Conservation (phyloP, 805 yeast genomes). For the Hanseniaspora lindneri region DNA sequence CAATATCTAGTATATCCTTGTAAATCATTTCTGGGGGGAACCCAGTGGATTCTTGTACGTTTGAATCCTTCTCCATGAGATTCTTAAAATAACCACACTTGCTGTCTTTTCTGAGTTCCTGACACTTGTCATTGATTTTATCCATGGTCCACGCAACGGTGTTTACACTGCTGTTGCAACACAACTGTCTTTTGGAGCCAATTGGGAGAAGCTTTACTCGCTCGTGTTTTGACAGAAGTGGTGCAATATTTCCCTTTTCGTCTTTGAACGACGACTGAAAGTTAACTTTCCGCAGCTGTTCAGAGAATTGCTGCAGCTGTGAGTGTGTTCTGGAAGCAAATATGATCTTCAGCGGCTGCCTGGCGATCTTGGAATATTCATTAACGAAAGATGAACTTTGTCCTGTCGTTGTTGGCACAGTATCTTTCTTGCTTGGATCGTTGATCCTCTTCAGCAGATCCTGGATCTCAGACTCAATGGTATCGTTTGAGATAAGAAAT, state of each 20-base stretch:
- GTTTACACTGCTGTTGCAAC: constrained; percentile 55
- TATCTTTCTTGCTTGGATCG: constrained; percentile 18
- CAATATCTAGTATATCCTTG: constrained; percentile 59
- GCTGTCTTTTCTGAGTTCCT: constrained; percentile 46
- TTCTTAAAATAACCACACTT: constrained; percentile 17
- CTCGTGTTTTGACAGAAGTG: constrained; percentile 32
- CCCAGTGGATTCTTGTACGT: constrained; percentile 8
- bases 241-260: background rate
- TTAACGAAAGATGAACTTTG: background rate
- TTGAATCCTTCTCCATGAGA: constrained; percentile 30
- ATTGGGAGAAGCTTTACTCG: constrained; percentile 56
- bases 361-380: constrained; percentile 18
- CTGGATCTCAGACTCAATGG: constrained; percentile 23
- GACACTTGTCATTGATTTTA: constrained; percentile 68
- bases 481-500: constrained; percentile 24
- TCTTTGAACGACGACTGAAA: constrained; percentile 51
- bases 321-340: constrained; percentile 87
- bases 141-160: constrained; percentile 36
- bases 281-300: constrained; percentile 50
- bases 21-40: constrained; percentile 36
- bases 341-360: constrained; percentile 39
- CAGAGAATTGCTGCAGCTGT: constrained; percentile 68
- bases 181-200: constrained; percentile 76
- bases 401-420: too few species aligned
- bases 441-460: constrained; percentile 34